Conservation (phyloP, 306 rosid species). For the Arachis stenosperma region DNA sequence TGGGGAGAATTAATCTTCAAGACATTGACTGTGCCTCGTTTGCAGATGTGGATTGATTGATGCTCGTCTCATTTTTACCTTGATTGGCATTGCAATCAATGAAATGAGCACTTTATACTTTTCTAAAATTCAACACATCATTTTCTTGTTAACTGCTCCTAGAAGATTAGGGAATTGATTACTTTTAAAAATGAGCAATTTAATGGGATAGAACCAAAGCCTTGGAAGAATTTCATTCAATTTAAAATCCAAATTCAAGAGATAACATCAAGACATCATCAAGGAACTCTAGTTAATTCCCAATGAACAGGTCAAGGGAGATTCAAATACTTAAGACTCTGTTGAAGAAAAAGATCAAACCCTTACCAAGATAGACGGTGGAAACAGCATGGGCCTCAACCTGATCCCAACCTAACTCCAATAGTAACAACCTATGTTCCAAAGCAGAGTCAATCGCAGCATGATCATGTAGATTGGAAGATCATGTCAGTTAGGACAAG, state of each 20-base stretch:
- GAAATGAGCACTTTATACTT: constrained; percentile 13
- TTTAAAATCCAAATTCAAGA: not conserved
- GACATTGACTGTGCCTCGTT: constrained; percentile 70
- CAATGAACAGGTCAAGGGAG: constrained; percentile 28
- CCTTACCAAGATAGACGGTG: constrained; percentile 39
- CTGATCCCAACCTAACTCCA: constrained; percentile 14
- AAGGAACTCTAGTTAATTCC: constrained; percentile 17
- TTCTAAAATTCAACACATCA: not conserved
- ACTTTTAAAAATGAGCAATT: constrained; percentile 8
- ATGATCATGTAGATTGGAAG: constrained; percentile 35
- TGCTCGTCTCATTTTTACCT: not conserved
- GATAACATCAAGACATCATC: constrained; percentile 7
- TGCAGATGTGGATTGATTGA: constrained; percentile 50
- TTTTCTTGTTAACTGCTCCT: not conserved
- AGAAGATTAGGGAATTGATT: constrained; percentile 5
- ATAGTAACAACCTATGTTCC: constrained; percentile 7
- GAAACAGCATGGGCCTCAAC: constrained; percentile 43
- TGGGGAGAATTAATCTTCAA: constrained; percentile 72
- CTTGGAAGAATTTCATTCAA: constrained; percentile 41
- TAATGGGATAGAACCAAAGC: constrained; percentile 42
- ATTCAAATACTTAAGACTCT: constrained; percentile 30
- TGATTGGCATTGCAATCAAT: constrained; percentile 14
- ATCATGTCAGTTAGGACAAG: constrained; percentile 37
- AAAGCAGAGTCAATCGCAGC: constrained; percentile 18
- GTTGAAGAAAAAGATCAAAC: constrained; percentile 30